Evolutionary conservation across 176 grass and related monocot species (phyloP), one percentile per base, ranked within the genome.

Genomic region (Alopecurus myosuroides): DNA sequence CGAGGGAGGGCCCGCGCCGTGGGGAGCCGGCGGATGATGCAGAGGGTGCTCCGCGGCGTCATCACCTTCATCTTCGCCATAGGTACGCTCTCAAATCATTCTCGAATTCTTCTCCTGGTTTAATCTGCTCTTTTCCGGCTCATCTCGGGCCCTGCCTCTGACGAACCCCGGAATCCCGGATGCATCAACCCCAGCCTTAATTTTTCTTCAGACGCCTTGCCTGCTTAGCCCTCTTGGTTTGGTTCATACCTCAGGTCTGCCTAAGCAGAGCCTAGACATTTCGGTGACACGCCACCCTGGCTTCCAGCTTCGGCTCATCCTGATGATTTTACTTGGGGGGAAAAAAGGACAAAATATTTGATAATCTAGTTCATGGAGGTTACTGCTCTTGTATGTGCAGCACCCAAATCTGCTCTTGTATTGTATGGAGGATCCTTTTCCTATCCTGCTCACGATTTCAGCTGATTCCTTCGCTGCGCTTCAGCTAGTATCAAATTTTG

Each of bases 61-160:
- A 89, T 97, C 85, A 97, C 94, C 39, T 97, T 88, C 88, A 97
- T 97, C 85, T 97, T 97, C 69, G 91, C 91, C 81, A 91, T 91
- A 85, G 94, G 94, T 97, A 42, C 6, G 10, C n/a, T n/a, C 41
- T 40, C 4, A 13, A 28, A 60, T n/a, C 23, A 4, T 14, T 45
- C 37, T 31, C 33, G 1, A 18, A 5, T 44, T 36, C 62, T 2
- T 48, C 23, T 40, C 66, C 2, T 36, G 17, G 1, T 13, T 13
- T 37, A 14, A 0, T 30, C 20, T 25, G 3, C 49, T n/a, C 6
- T 28, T 61, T 7, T 11, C 11, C 2, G 22, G 20, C 39, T 58
- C 17, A 35, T 52, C 18, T 70, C 22, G 37, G 56, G 13, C 37
- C 4, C 7, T 20, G 26, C 20, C 34, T 82, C 14, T 57, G 28